These are phyloP conservation scores for Tricholomella constricta DNA, from an alignment of 768 basidiomycete species.

Conservation along the genomic window DNA sequence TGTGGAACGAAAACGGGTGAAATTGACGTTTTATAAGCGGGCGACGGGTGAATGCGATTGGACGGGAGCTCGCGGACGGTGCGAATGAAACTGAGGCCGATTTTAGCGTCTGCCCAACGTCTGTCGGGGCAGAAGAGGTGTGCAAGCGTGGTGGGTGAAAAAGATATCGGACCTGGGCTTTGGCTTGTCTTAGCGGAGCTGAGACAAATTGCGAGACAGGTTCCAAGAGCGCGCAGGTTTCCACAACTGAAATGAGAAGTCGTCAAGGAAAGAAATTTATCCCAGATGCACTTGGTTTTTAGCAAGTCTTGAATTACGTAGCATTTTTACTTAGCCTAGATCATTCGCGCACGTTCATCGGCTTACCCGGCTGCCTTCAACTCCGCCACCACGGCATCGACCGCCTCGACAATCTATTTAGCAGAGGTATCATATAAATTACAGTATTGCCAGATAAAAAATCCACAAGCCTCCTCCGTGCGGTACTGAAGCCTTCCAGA, in stretches of 20 bases:
- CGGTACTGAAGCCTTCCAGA: not conserved
- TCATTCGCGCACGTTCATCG: slow-evolving; percentile 57
- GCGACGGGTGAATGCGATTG: not conserved
- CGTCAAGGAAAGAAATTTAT: slow-evolving; percentile 26
- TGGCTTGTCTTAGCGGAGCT: slow-evolving; percentile 12
- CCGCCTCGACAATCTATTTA: slow-evolving; percentile 11
- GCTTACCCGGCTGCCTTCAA: slow-evolving; percentile 24
- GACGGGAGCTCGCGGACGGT: not conserved
- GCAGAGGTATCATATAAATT: not conserved
- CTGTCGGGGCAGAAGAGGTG: not conserved
- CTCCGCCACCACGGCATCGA: too few relatives aligned
- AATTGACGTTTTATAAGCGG: slow-evolving; percentile 11
- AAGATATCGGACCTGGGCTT: slow-evolving; percentile 31
- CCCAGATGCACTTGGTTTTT: slow-evolving; percentile 13
- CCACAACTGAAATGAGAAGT: slow-evolving; percentile 12
- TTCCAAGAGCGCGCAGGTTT: not conserved
- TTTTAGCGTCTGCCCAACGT: not conserved
- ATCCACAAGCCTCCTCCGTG: not conserved
- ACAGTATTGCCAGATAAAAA: not conserved
- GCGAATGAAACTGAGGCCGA: not conserved
- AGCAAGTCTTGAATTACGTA: slow-evolving; percentile 34
- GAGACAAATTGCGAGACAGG: slow-evolving; percentile 13
- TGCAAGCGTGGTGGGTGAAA: not conserved
- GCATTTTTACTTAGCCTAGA: slow-evolving; percentile 14
- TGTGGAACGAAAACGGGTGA: slow-evolving; percentile 14